These are phyloP conservation scores for Zoysia matrella DNA, from an alignment of 202 grass and related monocot genomes.

Conservation along the genomic window DNA sequence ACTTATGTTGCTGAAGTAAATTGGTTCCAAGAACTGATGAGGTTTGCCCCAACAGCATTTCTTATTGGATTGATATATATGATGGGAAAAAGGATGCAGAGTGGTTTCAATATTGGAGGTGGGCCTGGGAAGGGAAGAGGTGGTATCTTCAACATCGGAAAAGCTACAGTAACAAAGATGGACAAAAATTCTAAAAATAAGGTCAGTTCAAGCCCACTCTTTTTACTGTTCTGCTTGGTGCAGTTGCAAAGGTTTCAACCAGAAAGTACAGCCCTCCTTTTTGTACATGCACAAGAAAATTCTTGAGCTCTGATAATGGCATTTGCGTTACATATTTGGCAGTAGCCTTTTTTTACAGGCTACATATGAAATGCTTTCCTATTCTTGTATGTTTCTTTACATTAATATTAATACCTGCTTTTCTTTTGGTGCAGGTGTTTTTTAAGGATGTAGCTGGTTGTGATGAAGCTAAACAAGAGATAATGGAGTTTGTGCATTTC, in stretches of 20 bases:
- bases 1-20: slow-evolving; percentile 91
- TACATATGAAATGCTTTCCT: background rate
- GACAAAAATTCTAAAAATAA: slow-evolving; percentile 99
- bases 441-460: slow-evolving; percentile 87
- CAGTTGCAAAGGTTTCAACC: background rate
- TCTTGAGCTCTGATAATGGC: slow-evolving; percentile 1
- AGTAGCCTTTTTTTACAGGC: background rate
- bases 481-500: slow-evolving; percentile 94
- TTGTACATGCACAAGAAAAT: background rate
- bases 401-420: background rate
- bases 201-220: slow-evolving; percentile 36
- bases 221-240: background rate
- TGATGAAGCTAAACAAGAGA: slow-evolving; percentile 90
- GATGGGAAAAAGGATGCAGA: slow-evolving; percentile 89
- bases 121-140: slow-evolving; percentile 73
- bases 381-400: slow-evolving; percentile 6
- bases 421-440: slow-evolving; percentile 61
- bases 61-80: slow-evolving; percentile 89
- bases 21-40: slow-evolving; percentile 87
- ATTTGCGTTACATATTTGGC: background rate
- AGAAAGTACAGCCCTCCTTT: background rate
- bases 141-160: slow-evolving; percentile 99
- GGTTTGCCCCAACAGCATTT: slow-evolving; percentile 82
- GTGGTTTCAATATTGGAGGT: slow-evolving; percentile 92
- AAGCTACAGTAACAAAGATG: slow-evolving; percentile 90